Evolutionary conservation across 257 asterid species (phyloP).

Genomic region (Primulina tabacum): DNA sequence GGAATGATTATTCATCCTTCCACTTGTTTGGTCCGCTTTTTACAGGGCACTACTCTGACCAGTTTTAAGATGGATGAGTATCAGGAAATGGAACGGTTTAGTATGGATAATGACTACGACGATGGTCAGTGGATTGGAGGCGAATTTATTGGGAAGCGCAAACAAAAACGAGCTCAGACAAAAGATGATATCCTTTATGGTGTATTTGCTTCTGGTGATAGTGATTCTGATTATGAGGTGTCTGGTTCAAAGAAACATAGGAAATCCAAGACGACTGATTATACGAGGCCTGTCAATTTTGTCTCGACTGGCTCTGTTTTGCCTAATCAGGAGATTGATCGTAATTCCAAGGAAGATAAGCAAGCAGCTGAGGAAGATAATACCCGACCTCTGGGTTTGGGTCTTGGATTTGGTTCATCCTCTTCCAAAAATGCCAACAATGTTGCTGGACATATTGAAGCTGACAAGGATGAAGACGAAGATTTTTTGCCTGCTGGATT

Average conservation of each 20-base stretch:
- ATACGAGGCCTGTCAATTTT: slow-evolving; percentile 70
- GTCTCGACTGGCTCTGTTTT: slow-evolving; percentile 59
- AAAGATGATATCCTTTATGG: slow-evolving; percentile 77
- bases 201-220: slow-evolving; percentile 69
- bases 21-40: background rate
- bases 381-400: slow-evolving; percentile 39
- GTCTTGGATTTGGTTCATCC: slow-evolving; percentile 48
- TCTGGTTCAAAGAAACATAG: slow-evolving; percentile 62
- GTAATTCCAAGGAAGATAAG: slow-evolving; percentile 41
- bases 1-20: background rate
- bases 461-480: slow-evolving; percentile 34
- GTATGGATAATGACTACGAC: slow-evolving; percentile 79
- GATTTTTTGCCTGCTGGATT: slow-evolving; percentile 63
- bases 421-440: slow-evolving; percentile 30
- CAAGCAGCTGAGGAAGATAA: slow-evolving; percentile 34
- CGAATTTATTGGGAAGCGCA: slow-evolving; percentile 58
- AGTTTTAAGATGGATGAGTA: slow-evolving; percentile 58
- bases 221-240: slow-evolving; percentile 69
- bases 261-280: slow-evolving; percentile 57
- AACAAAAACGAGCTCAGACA: slow-evolving; percentile 58
- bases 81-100: slow-evolving; percentile 79
- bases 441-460: slow-evolving; percentile 11
- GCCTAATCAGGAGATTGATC: slow-evolving; percentile 67
- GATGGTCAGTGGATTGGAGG: slow-evolving; percentile 72
- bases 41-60: slow-evolving; percentile 17